A percentile compares a stretch with the other conserved stretches of the same genome.
Conservation (phyloP, 768 basidiomycete species). For the Termitomyces sp. region DNA sequence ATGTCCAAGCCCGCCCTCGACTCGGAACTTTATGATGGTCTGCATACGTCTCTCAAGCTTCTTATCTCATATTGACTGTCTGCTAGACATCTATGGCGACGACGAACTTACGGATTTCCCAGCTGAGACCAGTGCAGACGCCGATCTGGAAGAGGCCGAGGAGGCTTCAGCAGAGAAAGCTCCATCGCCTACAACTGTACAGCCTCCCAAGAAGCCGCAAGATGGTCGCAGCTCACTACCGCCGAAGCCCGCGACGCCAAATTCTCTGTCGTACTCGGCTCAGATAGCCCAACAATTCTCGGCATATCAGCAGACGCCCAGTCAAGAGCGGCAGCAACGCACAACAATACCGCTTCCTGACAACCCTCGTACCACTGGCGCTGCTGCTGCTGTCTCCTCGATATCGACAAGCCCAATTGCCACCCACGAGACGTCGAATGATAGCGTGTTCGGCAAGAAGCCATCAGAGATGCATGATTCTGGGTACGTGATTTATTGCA, state of each 20-base stretch:
- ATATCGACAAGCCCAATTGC: conserved; percentile 23
- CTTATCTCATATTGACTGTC: not conserved
- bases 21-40: conserved; percentile 32
- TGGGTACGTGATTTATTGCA: conserved; percentile 53
- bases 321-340: conserved; percentile 55
- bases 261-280: conserved; percentile 51
- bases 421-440: conserved; percentile 20
- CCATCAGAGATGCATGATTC: conserved; percentile 77
- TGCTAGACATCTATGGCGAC: conserved; percentile 49
- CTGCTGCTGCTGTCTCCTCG: conserved; percentile 2
- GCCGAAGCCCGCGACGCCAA: conserved; percentile 21
- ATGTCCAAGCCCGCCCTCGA: conserved; percentile 21
- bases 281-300: conserved; percentile 66
- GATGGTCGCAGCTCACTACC: conserved; percentile 20
- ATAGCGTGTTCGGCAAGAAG: conserved; percentile 50
- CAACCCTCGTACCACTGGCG: conserved; percentile 20
- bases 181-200: not conserved
- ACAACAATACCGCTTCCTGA: conserved; percentile 18
- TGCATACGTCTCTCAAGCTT: conserved; percentile 17
- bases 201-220: conserved; percentile 10
- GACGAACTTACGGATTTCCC: conserved; percentile 38
- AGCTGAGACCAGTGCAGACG: conserved; percentile 14
- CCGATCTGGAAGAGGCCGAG: conserved; percentile 20
- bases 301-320: conserved; percentile 57
- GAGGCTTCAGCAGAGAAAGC: conserved; percentile 14